Base-by-base conservation (phyloP, 805 yeast species). In the Starmerella asiatica region DNA sequence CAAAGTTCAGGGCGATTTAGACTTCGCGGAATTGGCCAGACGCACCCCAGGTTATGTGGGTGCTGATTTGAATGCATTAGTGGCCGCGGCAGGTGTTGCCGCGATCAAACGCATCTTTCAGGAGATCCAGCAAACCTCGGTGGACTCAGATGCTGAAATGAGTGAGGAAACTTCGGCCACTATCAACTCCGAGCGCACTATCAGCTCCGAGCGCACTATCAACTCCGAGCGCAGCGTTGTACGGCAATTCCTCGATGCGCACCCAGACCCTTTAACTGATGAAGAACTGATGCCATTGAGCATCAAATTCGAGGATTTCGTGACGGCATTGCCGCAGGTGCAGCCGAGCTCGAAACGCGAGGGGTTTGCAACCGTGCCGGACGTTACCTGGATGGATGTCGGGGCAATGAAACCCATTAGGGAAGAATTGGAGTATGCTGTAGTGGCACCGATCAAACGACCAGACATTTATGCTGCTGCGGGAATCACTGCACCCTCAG, bases 261-360 rank as follows among this genome's bases (percentile, higher is more conserved):
- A 81, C 56, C 96, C 96, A 1, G 67, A 75, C 8, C 86, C 94
- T 11, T 65, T 91, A 39, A 73, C 85, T 0, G 65, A 69, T 0
- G 80, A 76, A 30, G 93, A 88, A 56, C 65, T 91, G 23, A 76
- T 66, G 15, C 81, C 86, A 12, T 62, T 91, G 32, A 70, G 79
- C 4, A 86, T 91, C 39, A 75, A 72, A 2, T 76, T 75, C 46
- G 77, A 71, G 12, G 98, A 91, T 57, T 91, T 91, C 56, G 47
- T 80, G 27, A 67, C 71, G 9, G 97, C 97, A 1, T 61, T 91
- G 29, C 96, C 97, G 2, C 75, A 86, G 0, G 79, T 91, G 33
- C 98, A 91, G 62, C 98, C 98, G 9, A 83, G 96, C 0, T 94
- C 96, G 1, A 88, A 86, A 56, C 77, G 98, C 58, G 98, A 91